Base-by-base conservation (phyloP, 345 rosid species). In the Brassica cretica region DNA sequence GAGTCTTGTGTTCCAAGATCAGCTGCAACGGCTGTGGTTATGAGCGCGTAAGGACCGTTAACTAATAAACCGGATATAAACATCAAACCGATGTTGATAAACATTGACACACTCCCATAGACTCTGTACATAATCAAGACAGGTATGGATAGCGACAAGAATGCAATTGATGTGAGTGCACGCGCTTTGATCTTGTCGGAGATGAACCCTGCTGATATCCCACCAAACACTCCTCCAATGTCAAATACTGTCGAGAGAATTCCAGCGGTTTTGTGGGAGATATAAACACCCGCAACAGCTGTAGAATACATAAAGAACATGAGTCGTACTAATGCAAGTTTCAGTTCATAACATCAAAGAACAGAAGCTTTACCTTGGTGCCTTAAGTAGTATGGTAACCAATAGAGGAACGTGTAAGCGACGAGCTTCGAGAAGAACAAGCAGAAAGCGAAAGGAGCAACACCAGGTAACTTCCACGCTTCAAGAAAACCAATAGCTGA, bases 381-480 rank as follows among this genome's bases (percentile, higher is more conserved):
- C 82, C 97, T 84, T 55, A 92, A 74, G 86, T 92, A 94, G 85
- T 88, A 92, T 53, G 97, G 97, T 82, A 94, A 79, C 97, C 97
- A 94, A 72, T 94, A 94, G 12, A 94, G 83, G 78, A 94, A 94
- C 1, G 97, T 94, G 85, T 94, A 94, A 15, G 97, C 98, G 27
- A 94, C 97, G 18, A 91, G 91, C 89, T 92, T 94, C 0, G 97
- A 91, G 81, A 94, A 94, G 82, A 94, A 91, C 72, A 92, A 89
- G 82, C 95, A 92, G 86, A 88, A 91, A 5, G 97, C 89, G 55
- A 84, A 94, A 55, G 93, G 88, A 15, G 90, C 88, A 75, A 94
- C 99, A 3, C 92, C 94, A 0, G 99, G 99, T 77, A 95, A 83
- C 83, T 85, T 89, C 98, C 99, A 95, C 0, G 99, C 98, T 66